Conservation (phyloP, 495 filamentous ascomycete genomes). For the Neurospora sp. region DNA sequence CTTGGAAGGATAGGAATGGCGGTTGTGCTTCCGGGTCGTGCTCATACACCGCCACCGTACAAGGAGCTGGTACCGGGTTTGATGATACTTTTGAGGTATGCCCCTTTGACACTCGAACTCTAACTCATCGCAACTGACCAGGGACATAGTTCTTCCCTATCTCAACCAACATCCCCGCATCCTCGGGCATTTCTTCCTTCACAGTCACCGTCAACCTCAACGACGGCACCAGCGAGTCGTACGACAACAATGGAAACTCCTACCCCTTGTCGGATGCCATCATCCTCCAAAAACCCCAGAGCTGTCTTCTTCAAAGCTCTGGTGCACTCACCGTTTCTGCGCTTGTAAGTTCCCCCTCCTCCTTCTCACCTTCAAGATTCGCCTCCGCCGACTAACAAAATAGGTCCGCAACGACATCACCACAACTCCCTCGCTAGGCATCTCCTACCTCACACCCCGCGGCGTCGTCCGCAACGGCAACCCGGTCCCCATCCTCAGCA, state of each 20-base stretch:
- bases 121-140: conserved; percentile 4
- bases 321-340: conserved; percentile 33
- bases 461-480: conserved; percentile 22
- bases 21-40: conserved; percentile 61
- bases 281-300: conserved; percentile 35
- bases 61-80: conserved; percentile 43
- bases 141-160: conserved; percentile 34
- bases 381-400: neutral
- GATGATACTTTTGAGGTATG: conserved; percentile 49
- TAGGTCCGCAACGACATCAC: conserved; percentile 41
- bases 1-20: conserved; percentile 93
- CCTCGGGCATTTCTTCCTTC: conserved; percentile 38
- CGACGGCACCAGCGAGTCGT: conserved; percentile 28
- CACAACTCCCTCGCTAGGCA: conserved; percentile 28
- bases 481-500: conserved; percentile 39
- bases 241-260: conserved; percentile 38
- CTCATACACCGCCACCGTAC: conserved; percentile 31
- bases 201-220: conserved; percentile 30
- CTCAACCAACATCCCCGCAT: conserved; percentile 21
- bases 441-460: conserved; percentile 41
- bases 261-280: conserved; percentile 36
- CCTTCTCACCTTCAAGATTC: neutral
- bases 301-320: conserved; percentile 31
- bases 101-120: neutral
- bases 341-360: conserved; percentile 17